These are phyloP conservation scores for Volvox carteri DNA, from an alignment of 163 green algal species.

Conservation along the genomic window DNA sequence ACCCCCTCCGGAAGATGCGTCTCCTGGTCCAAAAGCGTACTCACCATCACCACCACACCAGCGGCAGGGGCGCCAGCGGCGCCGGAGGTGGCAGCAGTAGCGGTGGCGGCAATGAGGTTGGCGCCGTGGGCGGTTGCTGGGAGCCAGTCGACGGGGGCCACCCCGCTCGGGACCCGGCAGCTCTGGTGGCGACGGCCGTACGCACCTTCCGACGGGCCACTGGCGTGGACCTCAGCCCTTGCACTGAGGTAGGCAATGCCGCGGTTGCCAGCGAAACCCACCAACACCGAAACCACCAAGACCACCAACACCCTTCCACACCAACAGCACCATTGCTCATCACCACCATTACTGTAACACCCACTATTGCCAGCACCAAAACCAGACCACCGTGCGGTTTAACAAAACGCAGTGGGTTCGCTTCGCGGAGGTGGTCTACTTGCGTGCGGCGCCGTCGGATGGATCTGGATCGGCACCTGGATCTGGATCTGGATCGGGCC, in stretches of 20 bases:
- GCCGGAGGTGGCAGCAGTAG: neutral
- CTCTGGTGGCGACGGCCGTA: slow-evolving; percentile 66
- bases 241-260: slow-evolving; percentile 54
- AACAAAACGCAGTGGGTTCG: slow-evolving; percentile 31
- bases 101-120: slow-evolving; percentile 52
- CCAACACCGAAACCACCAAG: no score
- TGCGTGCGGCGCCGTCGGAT: slow-evolving; percentile 10
- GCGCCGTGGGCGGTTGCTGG: slow-evolving; percentile 69
- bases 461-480: neutral
- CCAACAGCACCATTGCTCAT: no score
- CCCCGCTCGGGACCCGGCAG: slow-evolving; percentile 60
- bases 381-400: no score
- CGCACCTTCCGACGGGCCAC: slow-evolving; percentile 70
- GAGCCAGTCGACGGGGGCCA: slow-evolving; percentile 70
- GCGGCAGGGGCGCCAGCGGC: neutral
- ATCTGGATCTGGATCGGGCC: neutral
- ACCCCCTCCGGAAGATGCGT: slow-evolving; percentile 64
- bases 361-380: no score
- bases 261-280: no score
- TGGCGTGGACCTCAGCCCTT: slow-evolving; percentile 68
- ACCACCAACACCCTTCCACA: no score
- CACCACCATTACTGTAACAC: no score
- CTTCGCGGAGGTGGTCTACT: slow-evolving; percentile 63
- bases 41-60: slow-evolving; percentile 14
- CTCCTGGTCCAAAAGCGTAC: slow-evolving; percentile 67